These are phyloP conservation scores for Fusarium tjaetaba DNA, from an alignment of 2,329 filamentous ascomycete genomes.

Conservation along the genomic window DNA sequence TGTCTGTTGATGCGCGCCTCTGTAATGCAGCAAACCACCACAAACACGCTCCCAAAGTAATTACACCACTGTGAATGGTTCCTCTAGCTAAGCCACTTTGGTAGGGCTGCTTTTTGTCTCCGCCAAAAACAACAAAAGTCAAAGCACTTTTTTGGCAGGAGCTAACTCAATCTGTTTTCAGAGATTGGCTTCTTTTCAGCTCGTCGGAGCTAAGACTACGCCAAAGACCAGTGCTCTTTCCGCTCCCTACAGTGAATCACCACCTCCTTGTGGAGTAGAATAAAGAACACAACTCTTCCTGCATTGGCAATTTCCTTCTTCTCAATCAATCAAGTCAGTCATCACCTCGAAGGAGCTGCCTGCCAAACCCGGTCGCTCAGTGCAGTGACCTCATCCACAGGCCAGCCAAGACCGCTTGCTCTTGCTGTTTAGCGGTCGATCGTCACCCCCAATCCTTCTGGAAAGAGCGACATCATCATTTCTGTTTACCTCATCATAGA, in stretches of 20 bases:
- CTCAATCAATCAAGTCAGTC: neutral
- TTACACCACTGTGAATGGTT: neutral
- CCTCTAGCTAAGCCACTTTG: neutral
- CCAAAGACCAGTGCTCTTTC: neutral
- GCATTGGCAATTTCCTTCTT: neutral
- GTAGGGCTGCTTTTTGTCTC: neutral
- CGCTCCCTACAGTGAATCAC: neutral
- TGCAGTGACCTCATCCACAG: slow-evolving; percentile 26
- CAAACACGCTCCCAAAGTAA: neutral
- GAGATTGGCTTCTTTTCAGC: slow-evolving; percentile 12
- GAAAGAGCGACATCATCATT: slow-evolving; percentile 20
- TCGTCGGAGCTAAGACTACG: slow-evolving; percentile 5
- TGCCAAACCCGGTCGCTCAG: slow-evolving; percentile 7
- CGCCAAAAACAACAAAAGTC: neutral
- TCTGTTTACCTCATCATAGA: neutral
- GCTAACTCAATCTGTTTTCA: slow-evolving; percentile 11
- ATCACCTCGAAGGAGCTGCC: neutral
- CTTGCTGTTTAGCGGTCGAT: slow-evolving; percentile 24
- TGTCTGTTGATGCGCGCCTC: neutral
- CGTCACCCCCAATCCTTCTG: slow-evolving; percentile 8
- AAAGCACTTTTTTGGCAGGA: neutral
- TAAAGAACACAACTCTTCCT: neutral
- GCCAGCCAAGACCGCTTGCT: slow-evolving; percentile 8
- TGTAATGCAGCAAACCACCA: neutral
- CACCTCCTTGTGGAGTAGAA: neutral